phyloP scores from a whole-genome alignment of 352 stramenopile genomes.

The Blastocystis sp. region DNA sequence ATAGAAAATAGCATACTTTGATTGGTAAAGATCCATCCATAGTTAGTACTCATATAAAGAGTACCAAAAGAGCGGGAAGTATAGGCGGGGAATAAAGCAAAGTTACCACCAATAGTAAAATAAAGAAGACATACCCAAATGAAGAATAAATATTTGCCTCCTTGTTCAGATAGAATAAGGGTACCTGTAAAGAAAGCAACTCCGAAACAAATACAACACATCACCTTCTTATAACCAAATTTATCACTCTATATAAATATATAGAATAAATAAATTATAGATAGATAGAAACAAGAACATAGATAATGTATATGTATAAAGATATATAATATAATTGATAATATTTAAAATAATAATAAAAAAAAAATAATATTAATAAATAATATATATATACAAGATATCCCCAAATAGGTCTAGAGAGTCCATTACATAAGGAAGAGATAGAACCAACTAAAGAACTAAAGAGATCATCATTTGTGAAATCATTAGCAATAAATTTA shows the following conservation, averaged over 20 bases:
- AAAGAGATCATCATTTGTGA: conserved; percentile 28
- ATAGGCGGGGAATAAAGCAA: conserved; percentile 36
- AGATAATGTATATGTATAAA: too few species aligned
- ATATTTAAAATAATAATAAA: too few species aligned
- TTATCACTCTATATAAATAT: conserved; percentile 19
- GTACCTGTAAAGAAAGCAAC: conserved; percentile 29
- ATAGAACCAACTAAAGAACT: conserved; percentile 10
- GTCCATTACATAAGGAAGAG: conserved; percentile 24
- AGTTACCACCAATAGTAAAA: conserved; percentile 26
- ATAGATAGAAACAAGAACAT: too few species aligned
- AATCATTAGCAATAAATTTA: conserved; percentile 24
- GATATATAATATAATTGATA: too few species aligned
- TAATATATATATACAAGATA: neutral
- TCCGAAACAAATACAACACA: conserved; percentile 17
- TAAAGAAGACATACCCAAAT: conserved; percentile 37
- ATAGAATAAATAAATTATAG: too few species aligned
- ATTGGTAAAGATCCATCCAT: conserved; percentile 35
- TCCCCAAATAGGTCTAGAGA: conserved; percentile 28
- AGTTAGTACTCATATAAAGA: conserved; percentile 26
- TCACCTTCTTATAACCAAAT: conserved; percentile 10
- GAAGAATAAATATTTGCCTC: conserved; percentile 12
- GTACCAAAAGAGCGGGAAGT: conserved; percentile 30
- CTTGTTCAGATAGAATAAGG: conserved; percentile 9
- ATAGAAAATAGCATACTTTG: too few species aligned
- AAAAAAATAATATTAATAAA: too few species aligned